Conservation (phyloP, 1,139 yeast species). For the Zygoascus meyerae region DNA sequence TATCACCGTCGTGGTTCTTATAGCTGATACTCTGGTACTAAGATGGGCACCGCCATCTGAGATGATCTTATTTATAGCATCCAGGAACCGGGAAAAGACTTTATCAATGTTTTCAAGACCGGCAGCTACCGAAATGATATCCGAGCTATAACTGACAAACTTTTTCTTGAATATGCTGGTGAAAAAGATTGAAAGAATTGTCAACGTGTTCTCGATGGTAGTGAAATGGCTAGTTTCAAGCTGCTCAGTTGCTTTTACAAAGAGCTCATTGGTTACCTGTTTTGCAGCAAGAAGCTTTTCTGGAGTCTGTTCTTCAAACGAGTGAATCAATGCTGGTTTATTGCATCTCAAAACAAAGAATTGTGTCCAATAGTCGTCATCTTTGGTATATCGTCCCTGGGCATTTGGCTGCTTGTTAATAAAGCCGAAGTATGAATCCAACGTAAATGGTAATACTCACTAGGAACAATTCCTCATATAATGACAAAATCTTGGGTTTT, state of each 20-base stretch:
- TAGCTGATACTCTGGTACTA: constrained; percentile 28
- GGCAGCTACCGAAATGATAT: constrained; percentile 32
- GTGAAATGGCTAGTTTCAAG: constrained; percentile 20
- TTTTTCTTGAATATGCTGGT: constrained; percentile 29
- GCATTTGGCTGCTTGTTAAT: constrained; percentile 7
- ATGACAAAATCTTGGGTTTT: constrained; percentile 33
- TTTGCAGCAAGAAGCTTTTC: constrained; percentile 25
- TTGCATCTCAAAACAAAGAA: constrained; percentile 34
- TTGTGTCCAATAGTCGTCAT: constrained; percentile 37
- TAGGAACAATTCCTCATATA: constrained; percentile 33
- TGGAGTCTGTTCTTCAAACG: constrained; percentile 22
- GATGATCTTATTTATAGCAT: constrained; percentile 25
- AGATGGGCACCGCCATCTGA: constrained; percentile 17
- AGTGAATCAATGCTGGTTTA: constrained; percentile 23
- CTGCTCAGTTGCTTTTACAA: constrained; percentile 26
- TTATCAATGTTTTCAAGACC: constrained; percentile 34
- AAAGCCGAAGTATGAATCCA: neutral
- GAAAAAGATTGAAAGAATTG: constrained; percentile 28
- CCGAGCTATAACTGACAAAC: constrained; percentile 30
- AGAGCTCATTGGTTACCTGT: constrained; percentile 25
- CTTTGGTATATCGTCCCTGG: constrained; percentile 13
- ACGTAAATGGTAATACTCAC: constrained; percentile 17
- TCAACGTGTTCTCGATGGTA: constrained; percentile 24
- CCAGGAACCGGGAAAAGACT: constrained; percentile 29
- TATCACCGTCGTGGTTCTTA: constrained; percentile 29